phyloP scores from a whole-genome alignment of 2,329 filamentous ascomycete species.

The Botryosphaeria agaves region DNA sequence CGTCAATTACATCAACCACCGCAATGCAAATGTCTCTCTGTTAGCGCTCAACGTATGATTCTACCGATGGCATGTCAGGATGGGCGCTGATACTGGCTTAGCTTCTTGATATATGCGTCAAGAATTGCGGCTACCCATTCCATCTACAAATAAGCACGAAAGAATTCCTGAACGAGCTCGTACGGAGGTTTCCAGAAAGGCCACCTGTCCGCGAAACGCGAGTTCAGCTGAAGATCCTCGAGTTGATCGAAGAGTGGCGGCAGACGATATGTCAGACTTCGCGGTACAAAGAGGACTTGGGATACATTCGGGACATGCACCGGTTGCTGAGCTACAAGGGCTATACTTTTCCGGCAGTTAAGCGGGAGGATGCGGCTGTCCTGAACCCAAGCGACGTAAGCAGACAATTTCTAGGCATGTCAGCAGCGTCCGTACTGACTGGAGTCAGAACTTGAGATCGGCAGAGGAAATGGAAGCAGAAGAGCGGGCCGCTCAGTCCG shows the following conservation, averaged over 20 bases:
- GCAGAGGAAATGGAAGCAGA: slow-evolving; percentile 98
- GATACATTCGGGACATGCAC: slow-evolving; percentile 96
- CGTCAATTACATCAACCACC: slow-evolving; percentile 87
- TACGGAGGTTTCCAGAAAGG: slow-evolving; percentile 85
- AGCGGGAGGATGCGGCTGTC: slow-evolving; percentile 86
- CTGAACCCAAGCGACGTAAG: slow-evolving; percentile 90
- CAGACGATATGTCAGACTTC: slow-evolving; percentile 97
- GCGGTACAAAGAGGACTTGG: slow-evolving; percentile 90
- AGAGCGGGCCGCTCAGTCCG: slow-evolving; percentile 83
- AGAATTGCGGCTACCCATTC: slow-evolving; percentile 98
- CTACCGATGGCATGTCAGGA: slow-evolving; percentile 5
- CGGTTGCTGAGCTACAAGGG: slow-evolving; percentile 90
- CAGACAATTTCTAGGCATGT: too few species aligned
- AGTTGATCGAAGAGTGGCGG: slow-evolving; percentile 96
- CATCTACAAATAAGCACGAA: slow-evolving; percentile 98
- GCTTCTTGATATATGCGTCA: slow-evolving; percentile 96
- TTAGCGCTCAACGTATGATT: slow-evolving; percentile 54
- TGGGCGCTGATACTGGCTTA: slow-evolving; percentile 17
- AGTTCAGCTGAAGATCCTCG: slow-evolving; percentile 83
- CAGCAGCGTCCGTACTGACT: slow-evolving; percentile 9
- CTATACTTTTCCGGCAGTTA: slow-evolving; percentile 85
- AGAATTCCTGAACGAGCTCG: slow-evolving; percentile 96
- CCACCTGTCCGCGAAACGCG: slow-evolving; percentile 72
- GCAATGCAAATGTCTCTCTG: slow-evolving; percentile 87
- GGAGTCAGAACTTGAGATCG: slow-evolving; percentile 78